phyloP scores from a whole-genome alignment of 345 rosid genomes.

The Aquilaria yunnanensis region DNA sequence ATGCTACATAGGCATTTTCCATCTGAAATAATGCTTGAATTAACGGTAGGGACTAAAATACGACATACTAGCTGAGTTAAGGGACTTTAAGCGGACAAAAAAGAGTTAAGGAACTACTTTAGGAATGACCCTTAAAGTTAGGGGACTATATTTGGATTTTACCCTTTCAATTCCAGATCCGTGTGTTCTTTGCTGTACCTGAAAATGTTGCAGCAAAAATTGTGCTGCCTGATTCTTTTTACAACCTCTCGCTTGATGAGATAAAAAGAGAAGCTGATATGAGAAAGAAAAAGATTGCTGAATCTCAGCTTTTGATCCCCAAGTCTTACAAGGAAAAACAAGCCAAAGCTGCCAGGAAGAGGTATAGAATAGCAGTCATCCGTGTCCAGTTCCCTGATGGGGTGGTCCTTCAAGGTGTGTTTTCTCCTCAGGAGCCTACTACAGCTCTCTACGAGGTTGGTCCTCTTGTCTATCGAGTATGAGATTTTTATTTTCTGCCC shows the following conservation, averaged over 20 bases:
- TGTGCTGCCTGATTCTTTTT: constrained; percentile 86
- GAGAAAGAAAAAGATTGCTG: constrained; percentile 79
- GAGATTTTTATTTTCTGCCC: background rate
- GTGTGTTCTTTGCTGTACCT: constrained; percentile 77
- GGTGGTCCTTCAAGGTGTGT: constrained; percentile 85
- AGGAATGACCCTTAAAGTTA: too few relatives aligned
- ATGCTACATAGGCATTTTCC: too few relatives aligned
- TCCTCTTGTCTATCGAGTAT: background rate
- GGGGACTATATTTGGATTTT: too few relatives aligned
- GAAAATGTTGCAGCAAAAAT: constrained; percentile 83
- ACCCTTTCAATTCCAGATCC: constrained; percentile 31
- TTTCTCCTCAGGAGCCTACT: constrained; percentile 88
- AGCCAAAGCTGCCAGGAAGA: constrained; percentile 70
- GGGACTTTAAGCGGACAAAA: too few relatives aligned
- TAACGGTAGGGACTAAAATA: too few relatives aligned
- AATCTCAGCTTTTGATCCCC: constrained; percentile 86
- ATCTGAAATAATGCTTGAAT: too few relatives aligned
- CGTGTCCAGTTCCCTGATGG: constrained; percentile 93
- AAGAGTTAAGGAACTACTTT: too few relatives aligned
- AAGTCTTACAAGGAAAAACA: constrained; percentile 84
- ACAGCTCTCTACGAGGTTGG: constrained; percentile 75
- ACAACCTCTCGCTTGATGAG: constrained; percentile 71
- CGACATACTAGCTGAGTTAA: too few relatives aligned
- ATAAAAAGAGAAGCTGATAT: constrained; percentile 73
- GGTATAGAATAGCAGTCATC: constrained; percentile 56